Conservation (phyloP, 2,329 filamentous ascomycete species). For the Colletotrichum siamense region DNA sequence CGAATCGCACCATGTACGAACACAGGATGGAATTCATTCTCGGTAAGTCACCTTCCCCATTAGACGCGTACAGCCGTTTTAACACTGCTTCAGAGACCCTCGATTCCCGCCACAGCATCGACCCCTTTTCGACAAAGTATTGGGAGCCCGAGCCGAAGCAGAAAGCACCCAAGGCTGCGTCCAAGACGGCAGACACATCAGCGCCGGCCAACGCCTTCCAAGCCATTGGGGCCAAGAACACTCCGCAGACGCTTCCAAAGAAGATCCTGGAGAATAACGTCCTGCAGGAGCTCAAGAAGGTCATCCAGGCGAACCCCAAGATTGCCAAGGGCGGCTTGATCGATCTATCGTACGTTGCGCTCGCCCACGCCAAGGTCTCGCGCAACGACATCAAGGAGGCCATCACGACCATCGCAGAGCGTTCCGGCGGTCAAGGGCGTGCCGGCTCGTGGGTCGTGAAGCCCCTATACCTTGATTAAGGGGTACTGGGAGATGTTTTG, state of each 20-base stretch:
- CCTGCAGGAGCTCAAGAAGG: conserved; percentile 45
- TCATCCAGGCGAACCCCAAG: conserved; percentile 32
- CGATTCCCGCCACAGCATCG: conserved; percentile 63
- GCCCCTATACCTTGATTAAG: background rate
- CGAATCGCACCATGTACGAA: conserved; percentile 55
- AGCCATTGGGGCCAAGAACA: conserved; percentile 28
- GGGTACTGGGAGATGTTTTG: background rate
- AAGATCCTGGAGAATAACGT: conserved; percentile 30
- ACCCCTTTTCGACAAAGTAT: conserved; percentile 85
- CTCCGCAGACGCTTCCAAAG: conserved; percentile 1
- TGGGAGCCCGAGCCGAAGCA: conserved; percentile 63
- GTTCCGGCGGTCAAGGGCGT: conserved; percentile 1
- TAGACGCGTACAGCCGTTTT: conserved; percentile 22
- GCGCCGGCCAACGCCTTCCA: conserved; percentile 41
- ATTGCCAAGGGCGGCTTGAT: conserved; percentile 22
- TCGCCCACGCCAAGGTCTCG: conserved; percentile 20
- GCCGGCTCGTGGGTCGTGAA: conserved; percentile 10
- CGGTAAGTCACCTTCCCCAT: conserved; percentile 52
- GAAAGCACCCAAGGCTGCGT: conserved; percentile 14
- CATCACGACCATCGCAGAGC: conserved; percentile 11
- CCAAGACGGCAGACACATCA: conserved; percentile 16
- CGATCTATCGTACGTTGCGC: conserved; percentile 18
- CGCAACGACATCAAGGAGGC: conserved; percentile 21
- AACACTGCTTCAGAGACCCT: conserved; percentile 46
- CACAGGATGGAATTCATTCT: conserved; percentile 79